phyloP scores from a whole-genome alignment of 2,329 filamentous ascomycete genomes.

The Cryoendolithus antarcticus region DNA sequence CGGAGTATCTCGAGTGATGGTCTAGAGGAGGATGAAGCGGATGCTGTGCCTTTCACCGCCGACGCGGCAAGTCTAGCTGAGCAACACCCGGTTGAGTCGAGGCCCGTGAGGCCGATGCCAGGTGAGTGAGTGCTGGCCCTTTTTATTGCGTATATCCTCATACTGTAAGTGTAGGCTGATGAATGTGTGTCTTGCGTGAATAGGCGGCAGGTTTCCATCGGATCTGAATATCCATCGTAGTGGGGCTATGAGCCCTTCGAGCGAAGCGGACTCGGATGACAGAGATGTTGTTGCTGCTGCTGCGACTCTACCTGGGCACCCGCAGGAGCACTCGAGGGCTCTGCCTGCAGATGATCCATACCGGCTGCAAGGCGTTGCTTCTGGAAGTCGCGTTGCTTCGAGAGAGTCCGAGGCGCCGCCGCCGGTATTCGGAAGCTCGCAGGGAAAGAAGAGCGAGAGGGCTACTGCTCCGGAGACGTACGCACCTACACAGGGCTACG shows the following conservation, averaged over 20 bases:
- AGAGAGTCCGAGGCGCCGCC: too few species aligned
- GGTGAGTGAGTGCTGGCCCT: constrained; percentile 46
- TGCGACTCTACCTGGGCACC: constrained; percentile 15
- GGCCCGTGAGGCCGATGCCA: constrained; percentile 63
- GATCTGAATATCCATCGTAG: constrained; percentile 76
- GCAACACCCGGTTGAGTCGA: constrained; percentile 24
- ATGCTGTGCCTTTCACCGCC: constrained; percentile 52
- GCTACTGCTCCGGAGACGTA: too few species aligned
- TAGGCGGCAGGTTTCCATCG: constrained; percentile 71
- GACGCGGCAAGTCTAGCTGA: constrained; percentile 34
- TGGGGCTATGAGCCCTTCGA: constrained; percentile 52
- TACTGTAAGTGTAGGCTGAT: constrained; percentile 3
- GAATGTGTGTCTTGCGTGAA: not conserved
- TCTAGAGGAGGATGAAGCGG: constrained; percentile 63
- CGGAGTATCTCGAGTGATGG: constrained; percentile 57
- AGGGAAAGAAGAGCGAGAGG: too few species aligned
- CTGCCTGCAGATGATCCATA: constrained; percentile 19
- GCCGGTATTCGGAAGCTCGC: too few species aligned
- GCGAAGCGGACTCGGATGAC: constrained; percentile 57
- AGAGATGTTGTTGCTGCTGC: constrained; percentile 45
- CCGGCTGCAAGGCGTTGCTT: constrained; percentile 15
- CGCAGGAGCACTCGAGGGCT: constrained; percentile 8
- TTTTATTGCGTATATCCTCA: constrained; percentile 7
- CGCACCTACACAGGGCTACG: not conserved
- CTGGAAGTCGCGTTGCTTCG: constrained; percentile 7